Percentiles rank a stretch among this genome's conserved stretches.
Evolutionary conservation across 805 yeast species (phyloP).

Genomic region (Wickerhamomyces silvicola): DNA sequence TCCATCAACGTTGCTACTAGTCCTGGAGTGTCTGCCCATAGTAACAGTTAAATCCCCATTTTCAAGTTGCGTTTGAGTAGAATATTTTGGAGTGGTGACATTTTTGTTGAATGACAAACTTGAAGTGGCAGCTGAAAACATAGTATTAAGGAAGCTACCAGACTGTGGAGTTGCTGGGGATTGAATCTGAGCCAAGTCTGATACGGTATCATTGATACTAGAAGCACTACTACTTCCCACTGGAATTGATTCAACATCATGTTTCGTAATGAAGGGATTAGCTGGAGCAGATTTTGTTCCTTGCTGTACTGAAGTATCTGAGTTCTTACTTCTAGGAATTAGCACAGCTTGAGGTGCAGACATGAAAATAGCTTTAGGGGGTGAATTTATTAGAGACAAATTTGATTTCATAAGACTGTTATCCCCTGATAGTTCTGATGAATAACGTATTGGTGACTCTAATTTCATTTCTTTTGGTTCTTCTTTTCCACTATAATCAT

Average conservation of each 20-base stretch:
- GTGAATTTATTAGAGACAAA: too few relatives aligned
- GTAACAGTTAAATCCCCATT: conserved; percentile 1
- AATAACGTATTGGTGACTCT: too few relatives aligned
- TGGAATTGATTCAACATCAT: conserved; percentile 36
- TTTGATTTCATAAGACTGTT: too few relatives aligned
- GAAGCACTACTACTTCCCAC: conserved; percentile 15
- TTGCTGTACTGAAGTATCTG: conserved; percentile 1
- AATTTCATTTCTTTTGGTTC: too few relatives aligned
- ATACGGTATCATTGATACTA: conserved; percentile 11
- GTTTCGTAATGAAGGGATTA: conserved; percentile 43
- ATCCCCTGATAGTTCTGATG: too few relatives aligned
- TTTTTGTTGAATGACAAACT: conserved; percentile 3
- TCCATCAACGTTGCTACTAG: conserved; percentile 1
- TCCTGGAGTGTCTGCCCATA: conserved; percentile 1
- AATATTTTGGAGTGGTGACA: background rate
- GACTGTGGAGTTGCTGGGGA: conserved; percentile 14
- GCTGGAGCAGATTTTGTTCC: conserved; percentile 40
- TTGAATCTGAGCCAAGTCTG: conserved; percentile 10
- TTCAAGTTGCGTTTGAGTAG: background rate
- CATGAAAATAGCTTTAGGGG: conserved; percentile 6
- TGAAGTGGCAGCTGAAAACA: conserved; percentile 13
- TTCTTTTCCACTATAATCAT: too few relatives aligned
- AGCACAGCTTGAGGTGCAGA: conserved; percentile 4
- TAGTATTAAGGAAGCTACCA: conserved; percentile 16
- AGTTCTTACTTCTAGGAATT: conserved; percentile 1